These are phyloP conservation scores for Eucalyptus sp. DNA, from an alignment of 345 rosid species.

Conservation along the genomic window DNA sequence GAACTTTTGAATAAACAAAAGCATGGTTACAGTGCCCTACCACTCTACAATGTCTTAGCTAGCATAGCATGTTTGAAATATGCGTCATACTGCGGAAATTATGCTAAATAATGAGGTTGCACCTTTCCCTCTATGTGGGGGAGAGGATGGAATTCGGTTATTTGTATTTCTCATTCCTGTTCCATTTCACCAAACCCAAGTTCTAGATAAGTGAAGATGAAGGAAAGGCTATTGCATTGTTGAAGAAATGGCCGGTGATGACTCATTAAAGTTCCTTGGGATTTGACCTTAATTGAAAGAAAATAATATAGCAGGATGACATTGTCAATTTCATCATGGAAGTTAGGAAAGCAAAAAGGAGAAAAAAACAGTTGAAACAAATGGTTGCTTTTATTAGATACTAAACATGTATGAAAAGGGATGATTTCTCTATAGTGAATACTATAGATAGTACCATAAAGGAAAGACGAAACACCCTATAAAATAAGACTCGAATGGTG, in stretches of 20 bases:
- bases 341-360: background rate
- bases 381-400: background rate
- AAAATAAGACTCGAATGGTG: background rate
- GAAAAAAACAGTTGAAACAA: background rate
- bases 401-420: background rate
- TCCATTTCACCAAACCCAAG: background rate
- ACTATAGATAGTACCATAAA: background rate
- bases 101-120: background rate
- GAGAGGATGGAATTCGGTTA: background rate
- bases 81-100: background rate
- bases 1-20: background rate
- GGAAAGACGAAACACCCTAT: background rate
- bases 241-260: background rate
- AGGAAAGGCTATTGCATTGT: background rate
- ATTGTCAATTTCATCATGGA: background rate
- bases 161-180: background rate
- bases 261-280: background rate
- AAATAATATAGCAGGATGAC: background rate
- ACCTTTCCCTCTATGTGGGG: background rate
- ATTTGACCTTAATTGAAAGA: background rate
- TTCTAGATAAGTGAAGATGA: background rate
- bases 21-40: background rate
- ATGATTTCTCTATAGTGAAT: background rate
- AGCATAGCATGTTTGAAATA: background rate
- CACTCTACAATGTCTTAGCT: background rate